phyloP scores from a whole-genome alignment of 768 basidiomycete genomes.

The Mycena belliarum region DNA sequence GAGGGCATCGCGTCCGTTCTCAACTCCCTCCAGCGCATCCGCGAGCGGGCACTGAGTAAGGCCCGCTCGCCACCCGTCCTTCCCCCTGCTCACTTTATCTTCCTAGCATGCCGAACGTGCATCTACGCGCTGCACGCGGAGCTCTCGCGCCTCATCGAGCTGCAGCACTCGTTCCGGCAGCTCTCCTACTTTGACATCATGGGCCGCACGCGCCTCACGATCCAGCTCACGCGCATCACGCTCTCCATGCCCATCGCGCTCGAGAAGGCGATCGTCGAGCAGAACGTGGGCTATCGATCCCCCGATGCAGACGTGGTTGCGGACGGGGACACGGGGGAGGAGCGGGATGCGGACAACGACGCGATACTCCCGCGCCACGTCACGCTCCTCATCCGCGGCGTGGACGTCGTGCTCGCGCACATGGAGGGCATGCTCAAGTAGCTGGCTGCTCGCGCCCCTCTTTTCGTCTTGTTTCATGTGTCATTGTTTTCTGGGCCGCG shows the following conservation, averaged over 20 bases:
- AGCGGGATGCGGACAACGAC: background rate
- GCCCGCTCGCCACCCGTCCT: slow-evolving; percentile 2
- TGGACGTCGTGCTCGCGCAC: slow-evolving; percentile 63
- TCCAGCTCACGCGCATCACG: slow-evolving; percentile 77
- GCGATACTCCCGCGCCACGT: slow-evolving; percentile 57
- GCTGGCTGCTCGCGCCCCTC: background rate
- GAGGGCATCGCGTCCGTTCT: slow-evolving; percentile 81
- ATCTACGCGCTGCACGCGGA: slow-evolving; percentile 72
- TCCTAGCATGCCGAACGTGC: slow-evolving; percentile 72
- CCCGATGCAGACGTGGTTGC: slow-evolving; percentile 1
- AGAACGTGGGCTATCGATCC: slow-evolving; percentile 27
- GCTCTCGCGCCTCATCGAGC: slow-evolving; percentile 76
- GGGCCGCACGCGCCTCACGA: slow-evolving; percentile 72
- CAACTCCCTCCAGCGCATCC: slow-evolving; percentile 63
- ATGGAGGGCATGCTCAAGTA: slow-evolving; percentile 61
- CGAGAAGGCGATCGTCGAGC: slow-evolving; percentile 65
- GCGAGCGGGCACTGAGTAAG: slow-evolving; percentile 75
- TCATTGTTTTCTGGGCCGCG: background rate
- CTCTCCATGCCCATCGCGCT: slow-evolving; percentile 73
- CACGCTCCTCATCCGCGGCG: slow-evolving; percentile 58
- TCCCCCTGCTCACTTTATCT: background rate
- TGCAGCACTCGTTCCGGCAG: slow-evolving; percentile 74
- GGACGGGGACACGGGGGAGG: too few relatives aligned
- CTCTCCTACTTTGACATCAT: slow-evolving; percentile 78
- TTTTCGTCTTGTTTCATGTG: too few relatives aligned